Base-by-base conservation (phyloP, 1,139 yeast genomes). In the Lodderomyces parapsilosis region DNA sequence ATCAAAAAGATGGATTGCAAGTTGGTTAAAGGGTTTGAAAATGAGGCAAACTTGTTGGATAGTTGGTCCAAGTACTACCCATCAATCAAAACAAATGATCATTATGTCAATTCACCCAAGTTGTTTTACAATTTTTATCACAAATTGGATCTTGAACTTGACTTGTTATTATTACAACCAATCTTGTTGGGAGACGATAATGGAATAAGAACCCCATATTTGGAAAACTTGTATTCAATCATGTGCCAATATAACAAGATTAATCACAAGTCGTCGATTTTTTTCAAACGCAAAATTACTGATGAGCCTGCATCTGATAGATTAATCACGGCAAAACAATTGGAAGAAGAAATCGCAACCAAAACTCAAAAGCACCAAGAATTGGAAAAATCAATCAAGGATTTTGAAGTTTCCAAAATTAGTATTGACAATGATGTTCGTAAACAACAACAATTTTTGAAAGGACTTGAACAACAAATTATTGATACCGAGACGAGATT, bases 101-200 rank as follows among this genome's bases (percentile, higher is more conserved):
- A 71, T 46, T 74, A 59, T 43, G 49, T 71, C 7, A 67, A 74
- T 41, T 66, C 82, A 11, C 83, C 85, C 25, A 63, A 63, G 36
- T 62, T 83, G 41, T 83, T 83, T 52, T 85, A 81, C 61, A 80
- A 81, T 49, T 85, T 75, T 53, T 78, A 62, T 60, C 74, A 81
- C 50, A 76, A 71, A 44, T 62, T 69, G 42, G 77, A 76, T 41
- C 60, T 87, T 45, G 81, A 83, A 49, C 70, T 86, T 39, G 97
- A 90, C 62, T 71, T 89, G 57, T 68, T 89, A 40, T 66, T 90
- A 45, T 72, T 90, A 48, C 95, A 89, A 59, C 96, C 96, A 3
- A 90, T 90, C 46, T 69, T 90, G 44, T 68, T 89, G 46, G 96
- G 94, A 14, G 96, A 89, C 63, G 96, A 89, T 60, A 78, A 79